phyloP scores from a whole-genome alignment of 768 basidiomycete genomes.

The Russula brevipes region DNA sequence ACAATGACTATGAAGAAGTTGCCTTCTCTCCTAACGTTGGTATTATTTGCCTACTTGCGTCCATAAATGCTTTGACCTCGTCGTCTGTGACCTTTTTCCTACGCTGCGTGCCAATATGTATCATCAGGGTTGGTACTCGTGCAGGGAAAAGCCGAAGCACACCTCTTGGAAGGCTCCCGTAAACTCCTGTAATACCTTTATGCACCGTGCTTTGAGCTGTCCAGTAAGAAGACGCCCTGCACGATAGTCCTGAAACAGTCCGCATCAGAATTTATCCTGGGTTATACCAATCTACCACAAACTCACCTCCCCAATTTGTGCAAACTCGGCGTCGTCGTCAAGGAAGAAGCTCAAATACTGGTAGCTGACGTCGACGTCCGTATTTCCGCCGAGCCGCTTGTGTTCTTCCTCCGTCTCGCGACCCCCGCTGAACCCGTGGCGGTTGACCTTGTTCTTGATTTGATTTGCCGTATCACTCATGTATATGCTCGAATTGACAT shows the following conservation, averaged over 20 bases:
- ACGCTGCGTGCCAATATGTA: conserved; percentile 44
- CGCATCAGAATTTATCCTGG: neutral
- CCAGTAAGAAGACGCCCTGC: conserved; percentile 83
- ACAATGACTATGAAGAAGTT: neutral
- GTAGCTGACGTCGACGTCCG: conserved; percentile 93
- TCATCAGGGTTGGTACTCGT: conserved; percentile 7
- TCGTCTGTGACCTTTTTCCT: conserved; percentile 78
- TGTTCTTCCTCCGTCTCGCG: conserved; percentile 96
- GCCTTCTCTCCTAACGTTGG: conserved; percentile 42
- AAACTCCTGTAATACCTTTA: conserved; percentile 73
- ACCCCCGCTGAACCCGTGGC: conserved; percentile 94
- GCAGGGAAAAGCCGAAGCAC: conserved; percentile 20
- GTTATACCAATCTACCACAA: neutral
- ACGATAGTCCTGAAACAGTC: conserved; percentile 74
- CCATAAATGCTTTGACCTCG: conserved; percentile 72
- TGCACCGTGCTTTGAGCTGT: conserved; percentile 86
- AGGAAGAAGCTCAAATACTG: conserved; percentile 95
- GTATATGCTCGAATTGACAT: conserved; percentile 88
- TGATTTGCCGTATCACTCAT: conserved; percentile 91
- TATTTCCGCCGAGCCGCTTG: conserved; percentile 77
- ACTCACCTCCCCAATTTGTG: conserved; percentile 66
- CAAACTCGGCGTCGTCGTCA: conserved; percentile 89
- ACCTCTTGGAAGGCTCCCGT: conserved; percentile 85
- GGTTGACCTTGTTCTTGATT: conserved; percentile 97
- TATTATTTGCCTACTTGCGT: conserved; percentile 68